A percentile compares a stretch with the other conserved stretches of the same genome.
Evolutionary conservation across 768 basidiomycete genomes (phyloP).

Genomic region (Pleurotus giganteus): DNA sequence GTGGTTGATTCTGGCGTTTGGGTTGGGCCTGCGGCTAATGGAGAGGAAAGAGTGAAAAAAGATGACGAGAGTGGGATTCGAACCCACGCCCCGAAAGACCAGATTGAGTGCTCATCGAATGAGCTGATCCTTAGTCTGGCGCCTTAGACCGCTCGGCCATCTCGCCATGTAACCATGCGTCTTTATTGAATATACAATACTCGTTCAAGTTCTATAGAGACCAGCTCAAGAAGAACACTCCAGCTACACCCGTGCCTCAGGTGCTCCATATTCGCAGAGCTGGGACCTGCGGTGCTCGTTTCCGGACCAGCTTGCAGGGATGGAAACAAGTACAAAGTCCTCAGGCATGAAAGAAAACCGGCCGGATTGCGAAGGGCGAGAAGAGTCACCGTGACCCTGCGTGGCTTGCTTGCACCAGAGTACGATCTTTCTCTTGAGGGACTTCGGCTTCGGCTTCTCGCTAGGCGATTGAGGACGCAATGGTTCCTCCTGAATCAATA

Average conservation of each 20-base stretch:
- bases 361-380: constrained; percentile 19
- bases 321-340: constrained; percentile 27
- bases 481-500: background rate
- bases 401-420: constrained; percentile 33
- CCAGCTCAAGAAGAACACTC: background rate
- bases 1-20: too few species aligned
- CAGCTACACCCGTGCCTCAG: background rate
- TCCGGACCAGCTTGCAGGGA: constrained; percentile 1
- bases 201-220: background rate
- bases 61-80: constrained; percentile 52
- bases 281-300: background rate
- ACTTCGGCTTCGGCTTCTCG: constrained; percentile 10
- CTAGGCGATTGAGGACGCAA: background rate
- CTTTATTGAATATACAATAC: background rate
- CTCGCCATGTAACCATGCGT: constrained; percentile 33
- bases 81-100: constrained; percentile 49
- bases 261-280: background rate
- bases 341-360: constrained; percentile 33
- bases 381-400: constrained; percentile 20
- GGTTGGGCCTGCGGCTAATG: too few species aligned
- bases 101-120: constrained; percentile 18
- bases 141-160: constrained; percentile 80
- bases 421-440: constrained; percentile 23
- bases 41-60: background rate
- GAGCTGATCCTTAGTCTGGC: constrained; percentile 58